Evolutionary conservation across 805 yeast genomes (phyloP), one percentile per base, ranked within the genome.

Genomic region (Cyberlindnera bimundalis): DNA sequence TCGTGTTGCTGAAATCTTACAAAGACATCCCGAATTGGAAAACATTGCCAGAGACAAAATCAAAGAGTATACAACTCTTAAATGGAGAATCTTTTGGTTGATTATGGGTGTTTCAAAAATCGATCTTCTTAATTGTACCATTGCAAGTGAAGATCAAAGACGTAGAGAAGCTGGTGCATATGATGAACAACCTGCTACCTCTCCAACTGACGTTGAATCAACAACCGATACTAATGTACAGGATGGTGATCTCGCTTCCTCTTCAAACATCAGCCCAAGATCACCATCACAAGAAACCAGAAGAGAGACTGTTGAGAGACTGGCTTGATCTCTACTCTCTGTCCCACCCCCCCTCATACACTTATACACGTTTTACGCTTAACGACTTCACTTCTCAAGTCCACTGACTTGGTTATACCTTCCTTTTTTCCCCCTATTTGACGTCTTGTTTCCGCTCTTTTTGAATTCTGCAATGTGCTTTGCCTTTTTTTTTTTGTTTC

Each of bases 101-200:
- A 19, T 75, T 5, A 75, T 81, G 81, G 83, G 84, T 1, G 66
- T 81, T 26, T 51, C 70, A 3, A 64, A 53, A 35, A 49, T 56
- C 8, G 78, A 80, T 45, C 50, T 81, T 39, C 70, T 68, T 52
- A 66, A 76, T 55, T 73, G 78, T 65, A 76, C 74, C 13, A 78
- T 78, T 23, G 59, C 33, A 10, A 37, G 33, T 23, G 51, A 47
- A 20, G 43, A 41, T 6, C 39, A 42, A 12, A 41, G 51, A 31
- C 42, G 40, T 26, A 29, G 33, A 16, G 37, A 37, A 11, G 12
- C 23, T 17, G 39, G 39, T 5, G 4, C 18, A 11, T 23, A 33
- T 10, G 37, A 26, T 23, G 8, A 26, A 10, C 29, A 25, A 21
- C 24, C 6, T 7, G 9, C 24, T 21, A 21, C 9, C 10, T 6